Conservation (phyloP, 1,139 yeast species). For the Spathaspora sp. region DNA sequence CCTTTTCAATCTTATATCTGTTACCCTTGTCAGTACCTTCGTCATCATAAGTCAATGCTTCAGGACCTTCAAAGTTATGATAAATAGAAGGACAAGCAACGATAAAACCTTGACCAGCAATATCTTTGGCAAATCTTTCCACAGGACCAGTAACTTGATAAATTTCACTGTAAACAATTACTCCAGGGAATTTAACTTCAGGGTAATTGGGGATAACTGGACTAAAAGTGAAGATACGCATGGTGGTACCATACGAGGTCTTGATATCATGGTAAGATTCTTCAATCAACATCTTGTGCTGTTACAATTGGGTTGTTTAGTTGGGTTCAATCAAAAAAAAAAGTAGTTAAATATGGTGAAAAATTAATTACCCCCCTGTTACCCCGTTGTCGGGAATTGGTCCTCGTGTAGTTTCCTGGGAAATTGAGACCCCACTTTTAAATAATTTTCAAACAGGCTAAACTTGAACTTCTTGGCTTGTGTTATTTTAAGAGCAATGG, state of each 20-base stretch:
- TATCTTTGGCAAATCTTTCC: conserved; percentile 70
- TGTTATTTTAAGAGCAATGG: background rate
- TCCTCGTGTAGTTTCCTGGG: background rate
- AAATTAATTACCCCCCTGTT: background rate
- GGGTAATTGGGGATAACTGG: conserved; percentile 75
- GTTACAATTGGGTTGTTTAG: background rate
- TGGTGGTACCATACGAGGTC: conserved; percentile 65
- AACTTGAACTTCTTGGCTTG: background rate
- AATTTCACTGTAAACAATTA: conserved; percentile 74
- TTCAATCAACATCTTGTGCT: conserved; percentile 56
- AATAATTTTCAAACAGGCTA: background rate
- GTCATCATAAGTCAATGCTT: conserved; percentile 66
- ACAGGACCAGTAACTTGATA: conserved; percentile 84
- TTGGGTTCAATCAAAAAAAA: background rate
- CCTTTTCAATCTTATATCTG: conserved; percentile 63
- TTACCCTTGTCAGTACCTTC: conserved; percentile 80
- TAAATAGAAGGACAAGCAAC: conserved; percentile 78
- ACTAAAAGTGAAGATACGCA: conserved; percentile 65
- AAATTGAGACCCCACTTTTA: background rate
- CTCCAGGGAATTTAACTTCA: conserved; percentile 76
- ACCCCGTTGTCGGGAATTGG: background rate
- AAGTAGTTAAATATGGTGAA: background rate
- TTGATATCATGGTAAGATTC: conserved; percentile 65
- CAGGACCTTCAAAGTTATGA: conserved; percentile 67
- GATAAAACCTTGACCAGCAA: conserved; percentile 78